Conservation (phyloP, 352 stramenopile species). For the Stephanocyclus meneghinianus region DNA sequence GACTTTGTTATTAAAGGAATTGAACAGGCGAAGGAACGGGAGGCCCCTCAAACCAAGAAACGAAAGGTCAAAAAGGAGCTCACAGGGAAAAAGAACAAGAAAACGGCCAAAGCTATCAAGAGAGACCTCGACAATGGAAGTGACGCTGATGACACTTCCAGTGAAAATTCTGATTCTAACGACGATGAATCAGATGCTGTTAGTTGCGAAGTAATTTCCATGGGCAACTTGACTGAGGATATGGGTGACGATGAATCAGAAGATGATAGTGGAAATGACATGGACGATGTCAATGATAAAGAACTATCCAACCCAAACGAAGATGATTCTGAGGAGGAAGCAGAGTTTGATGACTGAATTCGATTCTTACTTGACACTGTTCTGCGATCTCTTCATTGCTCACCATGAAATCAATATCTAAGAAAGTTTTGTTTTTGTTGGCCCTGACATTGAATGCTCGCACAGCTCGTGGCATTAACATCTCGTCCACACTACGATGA, state of each 20-base stretch:
- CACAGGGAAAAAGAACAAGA: constrained; percentile 36
- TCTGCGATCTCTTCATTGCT: too few species aligned
- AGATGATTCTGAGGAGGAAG: constrained; percentile 42
- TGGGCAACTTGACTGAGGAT: constrained; percentile 27
- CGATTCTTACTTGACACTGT: too few species aligned
- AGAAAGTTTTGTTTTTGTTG: too few species aligned
- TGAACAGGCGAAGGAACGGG: constrained; percentile 33
- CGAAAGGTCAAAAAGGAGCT: constrained; percentile 33
- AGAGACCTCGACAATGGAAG: constrained; percentile 9
- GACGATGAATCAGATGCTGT: constrained; percentile 28
- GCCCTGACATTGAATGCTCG: too few species aligned
- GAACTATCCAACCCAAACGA: background rate
- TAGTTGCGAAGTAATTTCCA: constrained; percentile 26
- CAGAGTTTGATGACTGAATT: constrained; percentile 25
- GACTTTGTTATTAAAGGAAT: constrained; percentile 45
- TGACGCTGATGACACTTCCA: constrained; percentile 18
- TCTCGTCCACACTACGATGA: too few species aligned
- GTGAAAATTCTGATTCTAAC: constrained; percentile 5
- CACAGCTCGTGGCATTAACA: too few species aligned
- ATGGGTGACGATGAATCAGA: constrained; percentile 31
- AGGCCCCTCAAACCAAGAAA: constrained; percentile 42
- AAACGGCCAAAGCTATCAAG: constrained; percentile 22
- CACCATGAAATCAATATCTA: too few species aligned
- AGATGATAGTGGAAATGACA: constrained; percentile 24
- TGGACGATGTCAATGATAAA: constrained; percentile 10